Percentiles rank a stretch among this genome's conserved stretches.
Evolutionary conservation across 495 filamentous ascomycete genomes (phyloP).

Genomic region (Podospora sp.): DNA sequence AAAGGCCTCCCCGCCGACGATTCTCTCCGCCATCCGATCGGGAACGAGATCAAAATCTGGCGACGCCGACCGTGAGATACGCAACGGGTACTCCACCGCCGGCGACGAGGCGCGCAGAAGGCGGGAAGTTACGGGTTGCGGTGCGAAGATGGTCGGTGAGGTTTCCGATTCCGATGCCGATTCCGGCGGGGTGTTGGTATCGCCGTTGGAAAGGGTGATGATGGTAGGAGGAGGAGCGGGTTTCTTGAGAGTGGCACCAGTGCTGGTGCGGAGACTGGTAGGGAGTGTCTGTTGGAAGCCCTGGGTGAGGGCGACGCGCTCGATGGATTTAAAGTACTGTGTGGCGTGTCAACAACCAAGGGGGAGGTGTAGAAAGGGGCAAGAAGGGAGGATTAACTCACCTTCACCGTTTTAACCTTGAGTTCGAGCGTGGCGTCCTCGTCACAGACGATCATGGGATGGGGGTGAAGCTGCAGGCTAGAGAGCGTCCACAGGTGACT

Average conservation of each 20-base stretch:
- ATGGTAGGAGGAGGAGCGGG: not conserved
- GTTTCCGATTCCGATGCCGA: not conserved
- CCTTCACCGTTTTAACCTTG: conserved; percentile 84
- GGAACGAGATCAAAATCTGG: not conserved
- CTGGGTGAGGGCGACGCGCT: conserved; percentile 56
- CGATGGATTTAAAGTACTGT: conserved; percentile 71
- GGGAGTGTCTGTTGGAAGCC: conserved; percentile 64
- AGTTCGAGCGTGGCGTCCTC: conserved; percentile 84
- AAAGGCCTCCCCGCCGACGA: not conserved
- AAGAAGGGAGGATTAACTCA: conserved; percentile 25
- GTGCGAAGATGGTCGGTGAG: not conserved
- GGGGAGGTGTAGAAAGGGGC: not conserved
- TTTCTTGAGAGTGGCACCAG: not conserved
- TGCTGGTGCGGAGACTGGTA: conserved; percentile 27
- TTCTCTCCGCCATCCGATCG: not conserved
- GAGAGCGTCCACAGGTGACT: conserved; percentile 92
- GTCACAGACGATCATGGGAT: conserved; percentile 80
- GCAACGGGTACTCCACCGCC: not conserved
- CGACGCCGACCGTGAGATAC: not conserved
- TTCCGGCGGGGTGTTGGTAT: not conserved
- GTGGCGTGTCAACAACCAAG: not conserved
- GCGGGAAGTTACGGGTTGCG: not conserved
- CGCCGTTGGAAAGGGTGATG: not conserved
- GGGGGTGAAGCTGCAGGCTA: conserved; percentile 75
- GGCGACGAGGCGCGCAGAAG: not conserved